Base-by-base conservation (phyloP, 495 filamentous ascomycete species). In the Cladorrhinum samala region DNA sequence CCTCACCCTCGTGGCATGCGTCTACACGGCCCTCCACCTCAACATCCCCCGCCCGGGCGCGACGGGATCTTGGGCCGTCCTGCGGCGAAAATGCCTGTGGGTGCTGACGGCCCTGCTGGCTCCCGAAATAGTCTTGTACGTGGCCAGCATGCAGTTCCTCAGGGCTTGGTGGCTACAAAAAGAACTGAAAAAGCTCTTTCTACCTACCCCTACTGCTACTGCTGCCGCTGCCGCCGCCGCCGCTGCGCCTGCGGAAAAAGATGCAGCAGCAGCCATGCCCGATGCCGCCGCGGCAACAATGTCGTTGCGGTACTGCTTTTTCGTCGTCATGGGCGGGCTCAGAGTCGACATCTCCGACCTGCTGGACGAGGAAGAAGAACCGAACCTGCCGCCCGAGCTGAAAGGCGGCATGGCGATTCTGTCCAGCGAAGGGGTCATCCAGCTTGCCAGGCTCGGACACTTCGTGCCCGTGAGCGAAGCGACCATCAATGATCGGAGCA, bases 401-500 rank as follows among this genome's bases (percentile, higher is more conserved):
- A 33, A 33, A 33, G 27, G 5, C 11, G 11, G 5, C 11, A 9
- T 23, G 3, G 42, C 7, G 5, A 23, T n/a, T 4, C 21, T 45
- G 19, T 45, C 42, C 21, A 13, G 8, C 3, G 36, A 24, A 3
- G 48, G 36, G 11, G 17, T 50, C 17, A 3, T 21, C 13, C 25
- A 46, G 27, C 16, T 46, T 18, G 27, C 41, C 6, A 30, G 48
- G 7, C 36, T 23, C 18, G 20, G 23, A 17, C 9, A 40, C 41
- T 2, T 21, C 0, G 4, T 50, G 3, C 9, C 6, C 1, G 18
- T 41, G 19, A 16, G 27, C 18, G 19, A 37, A 2, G 23, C 33
- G 19, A n/a, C 13, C 9, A 50, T 50, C 37, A 11, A 17, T 3
- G 71, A 72, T 49, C 66, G 66, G 40, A 63, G 58, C 45, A 74